Evolutionary conservation across 441 rosid genomes (phyloP), one percentile per base, ranked within the genome.

Genomic region (Brassica balearica): DNA sequence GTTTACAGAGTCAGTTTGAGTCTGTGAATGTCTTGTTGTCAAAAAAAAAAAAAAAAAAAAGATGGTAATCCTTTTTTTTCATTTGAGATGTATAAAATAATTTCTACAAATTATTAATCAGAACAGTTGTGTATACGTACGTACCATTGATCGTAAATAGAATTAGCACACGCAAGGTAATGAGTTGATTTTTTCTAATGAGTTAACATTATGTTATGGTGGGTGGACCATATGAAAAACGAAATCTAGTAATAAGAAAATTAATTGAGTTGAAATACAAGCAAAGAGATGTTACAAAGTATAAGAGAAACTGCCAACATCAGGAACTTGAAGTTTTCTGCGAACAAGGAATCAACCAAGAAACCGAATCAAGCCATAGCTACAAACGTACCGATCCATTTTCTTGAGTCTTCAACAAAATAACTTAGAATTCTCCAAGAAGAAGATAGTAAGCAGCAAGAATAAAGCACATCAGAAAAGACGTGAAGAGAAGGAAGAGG

Each of bases 371-470:
- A 36, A 63, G 32, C 68, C 8, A 17, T 32, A 64, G 68, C 68
- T 14, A 64, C n/a, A 12, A 64, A 59, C 2, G 15, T 20, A 71
- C 12, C 53, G n/a, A 56, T 56, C 61, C 34, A 17, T 55, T 77
- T 56, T 19, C 32, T 19, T 12, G 20, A 65, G 10, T 63, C 68
- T 43, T 66, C 22, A 6, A 8, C 48, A 6, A 19, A 9, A 22
- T n/a, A 15, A 8, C 41, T 77, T 61, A 78, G 65, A 60, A 78
- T 59, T 78, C 73, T 38, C 81, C 81, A 71, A 70, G 65, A 68
- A 77, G 55, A 72, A 71, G 43, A 73, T 46, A 66, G 55, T 60
- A 78, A 48, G 48, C 63, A 72, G 69, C 32, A 60, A 66, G 56
- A 67, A 66, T 1, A 46, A 72, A 67, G 15, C 73, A 78, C 23